These are phyloP conservation scores for Setaria italica DNA, from an alignment of 202 grass and related monocot genomes.

Conservation along the genomic window DNA sequence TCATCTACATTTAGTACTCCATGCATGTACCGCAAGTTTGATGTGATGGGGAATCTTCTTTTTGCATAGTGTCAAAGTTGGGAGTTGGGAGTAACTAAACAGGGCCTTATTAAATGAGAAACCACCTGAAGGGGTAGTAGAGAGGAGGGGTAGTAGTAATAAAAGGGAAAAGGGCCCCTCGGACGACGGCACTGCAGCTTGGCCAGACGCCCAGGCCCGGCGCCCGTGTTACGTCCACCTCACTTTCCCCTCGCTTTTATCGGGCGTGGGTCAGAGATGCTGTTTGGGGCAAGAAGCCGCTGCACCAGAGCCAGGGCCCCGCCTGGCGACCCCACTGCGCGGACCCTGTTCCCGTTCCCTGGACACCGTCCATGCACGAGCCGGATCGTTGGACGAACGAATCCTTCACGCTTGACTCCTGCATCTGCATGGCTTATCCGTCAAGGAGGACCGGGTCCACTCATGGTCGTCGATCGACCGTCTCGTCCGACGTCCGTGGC, in stretches of 20 bases:
- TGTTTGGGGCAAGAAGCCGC: not conserved
- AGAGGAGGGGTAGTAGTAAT: not conserved
- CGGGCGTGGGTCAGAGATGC: slow-evolving; percentile 49
- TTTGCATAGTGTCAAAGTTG: too few species aligned
- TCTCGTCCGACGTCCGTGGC: not conserved
- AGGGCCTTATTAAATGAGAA: too few species aligned
- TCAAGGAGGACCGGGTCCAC: not conserved
- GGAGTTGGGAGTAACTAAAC: too few species aligned
- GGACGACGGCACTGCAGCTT: not conserved
- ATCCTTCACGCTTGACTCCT: not conserved
- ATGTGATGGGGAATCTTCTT: too few species aligned
- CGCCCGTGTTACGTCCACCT: slow-evolving; percentile 50
- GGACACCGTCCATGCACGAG: slow-evolving; percentile 28
- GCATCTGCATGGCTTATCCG: not conserved
- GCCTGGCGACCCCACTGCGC: not conserved
- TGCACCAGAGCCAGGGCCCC: not conserved
- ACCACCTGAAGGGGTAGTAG: too few species aligned
- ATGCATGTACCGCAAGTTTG: too few species aligned
- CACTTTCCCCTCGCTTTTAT: slow-evolving; percentile 73
- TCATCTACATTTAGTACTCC: too few species aligned
- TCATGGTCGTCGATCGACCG: not conserved
- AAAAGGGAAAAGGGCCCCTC: not conserved
- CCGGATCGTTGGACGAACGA: too few species aligned
- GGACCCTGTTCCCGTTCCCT: slow-evolving; percentile 6
- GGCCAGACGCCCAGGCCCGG: not conserved